Base-by-base conservation (phyloP, 2,329 filamentous ascomycete species). In the Sporothrix brasiliensis region DNA sequence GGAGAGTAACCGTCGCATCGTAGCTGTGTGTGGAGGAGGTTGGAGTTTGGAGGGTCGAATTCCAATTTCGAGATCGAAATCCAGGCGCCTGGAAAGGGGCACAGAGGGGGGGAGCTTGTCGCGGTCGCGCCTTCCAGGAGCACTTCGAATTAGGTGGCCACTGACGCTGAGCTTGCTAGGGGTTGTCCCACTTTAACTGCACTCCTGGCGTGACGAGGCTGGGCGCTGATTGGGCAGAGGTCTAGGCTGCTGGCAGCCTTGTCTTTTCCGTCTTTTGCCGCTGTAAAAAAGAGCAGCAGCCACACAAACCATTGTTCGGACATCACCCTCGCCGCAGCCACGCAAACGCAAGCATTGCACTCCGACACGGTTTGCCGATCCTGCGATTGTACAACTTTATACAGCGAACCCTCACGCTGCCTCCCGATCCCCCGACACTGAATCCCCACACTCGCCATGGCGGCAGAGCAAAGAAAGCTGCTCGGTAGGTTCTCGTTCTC, bases 391-490 rank as follows among this genome's bases (percentile, higher is more conserved):
- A 41, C 27, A 4, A 41, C 16, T 13, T 3, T 34, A 41, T 30
- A 41, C n/a, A 44, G n/a, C 11, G 24, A 24, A 44, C 47, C 6
- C 13, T 14, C 9, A 10, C 21, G 16, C n/a, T n/a, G n/a, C n/a
- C n/a, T n/a, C n/a, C n/a, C n/a, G n/a, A n/a, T n/a, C 6, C 2
- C 1, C 44, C 11, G 13, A n/a, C 6, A 10, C 6, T 21, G 47
- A 16, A 50, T 16, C 47, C 9, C 14, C 30, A 58, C 67, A 60
- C 3, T 2, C 16, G 65, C 14, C 75, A 97, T 98, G 94, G 94
- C 94, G 70, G 94, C 94, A 75, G 95, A 99, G 89, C 94, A 97
- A 83, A 90, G 95, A 79, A 97, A 97, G 88, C 91, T 98, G 86
- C 92, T 99, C 70, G 88, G 88, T 89, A 83, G 63, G 83, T 77